Percentiles rank a stretch among this genome's conserved stretches.
These are phyloP conservation scores for Xylaria scruposa DNA, from an alignment of 495 filamentous ascomycete genomes.

Conservation along the genomic window DNA sequence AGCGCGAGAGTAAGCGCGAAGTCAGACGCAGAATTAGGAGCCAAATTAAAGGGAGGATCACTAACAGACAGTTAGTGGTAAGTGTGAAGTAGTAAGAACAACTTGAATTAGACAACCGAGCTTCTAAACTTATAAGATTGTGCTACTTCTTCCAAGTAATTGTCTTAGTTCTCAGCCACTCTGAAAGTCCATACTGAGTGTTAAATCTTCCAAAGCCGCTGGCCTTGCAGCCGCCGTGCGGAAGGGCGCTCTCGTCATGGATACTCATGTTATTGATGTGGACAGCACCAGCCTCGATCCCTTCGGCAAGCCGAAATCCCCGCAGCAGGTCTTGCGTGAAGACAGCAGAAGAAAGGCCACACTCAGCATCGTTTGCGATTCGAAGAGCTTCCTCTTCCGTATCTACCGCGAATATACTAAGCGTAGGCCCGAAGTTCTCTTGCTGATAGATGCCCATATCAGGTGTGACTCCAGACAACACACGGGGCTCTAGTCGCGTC, in stretches of 20 bases:
- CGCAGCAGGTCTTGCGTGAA: not conserved
- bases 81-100: too few species aligned
- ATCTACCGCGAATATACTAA: not conserved
- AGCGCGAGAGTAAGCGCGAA: too few species aligned
- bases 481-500: not conserved
- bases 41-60: too few species aligned
- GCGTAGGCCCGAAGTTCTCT: not conserved
- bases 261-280: constrained; percentile 2
- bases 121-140: not conserved
- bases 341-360: constrained; percentile 3
- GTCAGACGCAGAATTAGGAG: too few species aligned
- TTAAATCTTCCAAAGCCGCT: constrained; percentile 1
- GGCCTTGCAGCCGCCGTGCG: not conserved
- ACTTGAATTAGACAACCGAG: not conserved
- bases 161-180: not conserved
- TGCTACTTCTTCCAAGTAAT: not conserved
- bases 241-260: not conserved
- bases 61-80: too few species aligned
- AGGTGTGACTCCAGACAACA: not conserved
- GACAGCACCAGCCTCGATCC: not conserved
- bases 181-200: not conserved
- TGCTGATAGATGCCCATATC: not conserved
- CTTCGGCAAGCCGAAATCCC: not conserved
- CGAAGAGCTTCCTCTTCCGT: not conserved
- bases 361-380: not conserved